These are phyloP conservation scores for Calonectria crousiana DNA, from an alignment of 2,329 filamentous ascomycete species.

Conservation along the genomic window DNA sequence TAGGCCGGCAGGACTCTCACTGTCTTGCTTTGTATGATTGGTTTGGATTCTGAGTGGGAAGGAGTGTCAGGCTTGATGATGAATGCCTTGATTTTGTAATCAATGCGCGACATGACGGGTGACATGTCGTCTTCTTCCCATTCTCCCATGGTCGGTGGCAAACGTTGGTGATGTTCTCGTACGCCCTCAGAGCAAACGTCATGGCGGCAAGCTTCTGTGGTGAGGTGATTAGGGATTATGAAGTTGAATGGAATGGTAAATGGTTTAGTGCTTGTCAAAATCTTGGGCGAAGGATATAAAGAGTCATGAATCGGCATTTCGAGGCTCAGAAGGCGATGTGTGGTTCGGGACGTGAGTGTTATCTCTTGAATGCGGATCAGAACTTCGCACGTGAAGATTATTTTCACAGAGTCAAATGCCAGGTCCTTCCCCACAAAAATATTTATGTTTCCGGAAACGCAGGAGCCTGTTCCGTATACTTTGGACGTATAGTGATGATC, in stretches of 20 bases:
- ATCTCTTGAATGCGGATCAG: background rate
- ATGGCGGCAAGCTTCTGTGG: background rate
- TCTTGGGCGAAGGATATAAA: background rate
- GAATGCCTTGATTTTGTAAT: slow-evolving; percentile 5
- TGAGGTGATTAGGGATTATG: background rate
- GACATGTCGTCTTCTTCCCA: background rate
- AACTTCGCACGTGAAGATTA: background rate
- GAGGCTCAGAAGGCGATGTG: background rate
- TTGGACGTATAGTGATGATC: background rate
- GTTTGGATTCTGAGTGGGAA: background rate
- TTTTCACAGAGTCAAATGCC: background rate
- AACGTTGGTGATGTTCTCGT: background rate
- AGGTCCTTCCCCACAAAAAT: background rate
- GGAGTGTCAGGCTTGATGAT: background rate
- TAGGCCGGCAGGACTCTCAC: background rate
- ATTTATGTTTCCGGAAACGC: background rate
- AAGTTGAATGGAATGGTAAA: background rate
- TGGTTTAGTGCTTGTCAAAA: background rate
- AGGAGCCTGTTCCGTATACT: background rate
- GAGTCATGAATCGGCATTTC: background rate
- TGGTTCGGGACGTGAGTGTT: background rate
- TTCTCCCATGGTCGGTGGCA: background rate
- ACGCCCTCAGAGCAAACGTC: background rate
- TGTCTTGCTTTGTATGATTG: background rate
- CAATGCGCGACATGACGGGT: background rate